Percentiles rank a stretch among this genome's conserved stretches.
Conservation (phyloP, 2,329 filamentous ascomycete species). For the Colletotrichum zoysiae region DNA sequence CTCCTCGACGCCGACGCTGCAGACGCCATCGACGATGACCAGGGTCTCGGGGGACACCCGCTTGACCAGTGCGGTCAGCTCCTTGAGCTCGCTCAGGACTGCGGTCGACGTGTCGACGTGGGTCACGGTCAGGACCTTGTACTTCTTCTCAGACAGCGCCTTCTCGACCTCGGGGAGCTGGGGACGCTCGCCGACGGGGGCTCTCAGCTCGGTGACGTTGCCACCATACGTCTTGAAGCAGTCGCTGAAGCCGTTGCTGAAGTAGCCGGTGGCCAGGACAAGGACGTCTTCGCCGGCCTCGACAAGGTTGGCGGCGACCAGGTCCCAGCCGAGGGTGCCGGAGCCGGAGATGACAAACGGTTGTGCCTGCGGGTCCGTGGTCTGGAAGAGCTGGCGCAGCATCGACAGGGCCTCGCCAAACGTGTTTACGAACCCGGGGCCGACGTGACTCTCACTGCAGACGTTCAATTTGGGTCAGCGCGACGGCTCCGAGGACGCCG, state of each 20-base stretch:
- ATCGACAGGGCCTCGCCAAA: slow-evolving; percentile 92
- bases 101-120: slow-evolving; percentile 98
- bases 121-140: slow-evolving; percentile 94
- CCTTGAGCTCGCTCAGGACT: slow-evolving; percentile 90
- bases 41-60: slow-evolving; percentile 91
- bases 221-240: slow-evolving; percentile 93
- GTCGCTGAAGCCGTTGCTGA: slow-evolving; percentile 93
- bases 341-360: slow-evolving; percentile 95
- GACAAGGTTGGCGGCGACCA: slow-evolving; percentile 92
- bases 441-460: slow-evolving; percentile 90
- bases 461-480: slow-evolving; percentile 37
- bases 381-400: slow-evolving; percentile 95
- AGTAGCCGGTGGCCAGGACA: slow-evolving; percentile 96
- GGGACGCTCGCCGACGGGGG: slow-evolving; percentile 87
- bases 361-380: slow-evolving; percentile 83
- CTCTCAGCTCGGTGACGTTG: slow-evolving; percentile 89
- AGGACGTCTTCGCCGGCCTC: slow-evolving; percentile 92
- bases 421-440: slow-evolving; percentile 85
- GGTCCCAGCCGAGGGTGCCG: slow-evolving; percentile 95
- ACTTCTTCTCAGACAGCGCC: slow-evolving; percentile 89
- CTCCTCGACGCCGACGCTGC: slow-evolving; percentile 96
- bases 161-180: slow-evolving; percentile 89
- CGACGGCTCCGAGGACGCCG: background rate
- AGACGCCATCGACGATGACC: slow-evolving; percentile 94
- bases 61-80: slow-evolving; percentile 84